Evolutionary conservation across 2,329 filamentous ascomycete species (phyloP).

Genomic region (Calonectria crousiana): DNA sequence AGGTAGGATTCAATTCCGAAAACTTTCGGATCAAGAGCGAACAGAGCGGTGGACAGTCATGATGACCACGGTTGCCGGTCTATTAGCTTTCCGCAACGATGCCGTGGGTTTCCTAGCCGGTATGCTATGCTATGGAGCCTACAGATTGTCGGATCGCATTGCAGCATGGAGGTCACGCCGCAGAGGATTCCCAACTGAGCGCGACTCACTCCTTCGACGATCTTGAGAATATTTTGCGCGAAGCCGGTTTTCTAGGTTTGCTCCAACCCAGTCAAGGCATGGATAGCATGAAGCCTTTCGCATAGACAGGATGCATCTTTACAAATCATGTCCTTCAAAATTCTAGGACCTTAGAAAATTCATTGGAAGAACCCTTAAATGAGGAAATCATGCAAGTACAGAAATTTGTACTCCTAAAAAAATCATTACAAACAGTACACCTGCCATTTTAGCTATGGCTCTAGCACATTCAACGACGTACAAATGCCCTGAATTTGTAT

Average conservation of each 20-base stretch:
- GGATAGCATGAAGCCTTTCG: background rate
- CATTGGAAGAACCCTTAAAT: background rate
- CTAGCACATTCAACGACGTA: background rate
- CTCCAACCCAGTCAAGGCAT: background rate
- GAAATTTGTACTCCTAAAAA: background rate
- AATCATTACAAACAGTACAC: background rate
- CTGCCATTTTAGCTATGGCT: background rate
- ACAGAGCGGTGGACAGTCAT: slow-evolving; percentile 88
- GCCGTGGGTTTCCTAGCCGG: slow-evolving; percentile 88
- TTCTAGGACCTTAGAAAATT: background rate
- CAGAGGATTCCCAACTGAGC: slow-evolving; percentile 42
- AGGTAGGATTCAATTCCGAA: slow-evolving; percentile 55
- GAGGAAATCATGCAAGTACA: background rate
- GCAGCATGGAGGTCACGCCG: slow-evolving; percentile 50
- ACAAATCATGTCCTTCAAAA: background rate
- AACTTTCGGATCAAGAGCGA: slow-evolving; percentile 75
- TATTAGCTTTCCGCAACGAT: slow-evolving; percentile 91
- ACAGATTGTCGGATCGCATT: slow-evolving; percentile 62
- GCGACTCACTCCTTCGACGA: slow-evolving; percentile 47
- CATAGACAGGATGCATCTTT: background rate
- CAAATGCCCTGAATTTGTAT: background rate
- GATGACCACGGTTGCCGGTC: slow-evolving; percentile 85
- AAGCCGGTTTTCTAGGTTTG: background rate
- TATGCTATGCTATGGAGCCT: slow-evolving; percentile 81
- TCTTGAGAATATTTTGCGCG: background rate